Evolutionary conservation across 2,329 filamentous ascomycete species (phyloP).

Genomic region (Sclerotinia glacialis): DNA sequence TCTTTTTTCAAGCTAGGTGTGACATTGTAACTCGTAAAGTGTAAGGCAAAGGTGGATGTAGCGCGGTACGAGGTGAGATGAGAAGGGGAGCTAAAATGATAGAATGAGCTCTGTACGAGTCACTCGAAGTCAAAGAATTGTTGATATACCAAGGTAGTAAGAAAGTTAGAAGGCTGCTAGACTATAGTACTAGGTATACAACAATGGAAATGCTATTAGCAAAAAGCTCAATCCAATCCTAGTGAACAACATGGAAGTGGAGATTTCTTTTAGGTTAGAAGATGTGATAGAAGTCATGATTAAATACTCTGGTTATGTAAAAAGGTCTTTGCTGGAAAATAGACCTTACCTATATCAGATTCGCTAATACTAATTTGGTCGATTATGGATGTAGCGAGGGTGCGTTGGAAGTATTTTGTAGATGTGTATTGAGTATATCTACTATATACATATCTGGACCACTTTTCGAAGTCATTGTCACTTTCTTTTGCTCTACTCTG

Average conservation of each 20-base stretch:
- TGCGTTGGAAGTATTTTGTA: not conserved
- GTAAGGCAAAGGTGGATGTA: not conserved
- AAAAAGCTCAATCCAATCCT: not conserved
- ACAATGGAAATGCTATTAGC: not conserved
- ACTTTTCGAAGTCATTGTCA: conserved; percentile 5
- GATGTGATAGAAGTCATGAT: not conserved
- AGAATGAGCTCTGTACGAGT: not conserved
- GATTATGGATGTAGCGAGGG: not conserved
- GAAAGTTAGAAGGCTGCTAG: no score
- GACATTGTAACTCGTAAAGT: conserved; percentile 1
- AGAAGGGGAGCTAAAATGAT: conserved; percentile 2
- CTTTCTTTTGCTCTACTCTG: not conserved
- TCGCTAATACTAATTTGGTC: not conserved
- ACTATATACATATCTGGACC: not conserved
- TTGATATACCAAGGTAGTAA: no score
- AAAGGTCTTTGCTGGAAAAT: not conserved
- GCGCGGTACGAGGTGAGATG: conserved; percentile 8
- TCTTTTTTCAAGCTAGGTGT: not conserved
- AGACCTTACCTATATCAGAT: not conserved
- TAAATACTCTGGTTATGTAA: not conserved
- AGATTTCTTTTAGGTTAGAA: conserved; percentile 2
- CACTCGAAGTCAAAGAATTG: not conserved
- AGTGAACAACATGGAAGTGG: not conserved
- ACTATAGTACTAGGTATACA: no score
- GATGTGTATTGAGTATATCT: not conserved